Evolutionary conservation across 2,329 filamentous ascomycete genomes (phyloP).

Genomic region (Lomentospora prolificans): DNA sequence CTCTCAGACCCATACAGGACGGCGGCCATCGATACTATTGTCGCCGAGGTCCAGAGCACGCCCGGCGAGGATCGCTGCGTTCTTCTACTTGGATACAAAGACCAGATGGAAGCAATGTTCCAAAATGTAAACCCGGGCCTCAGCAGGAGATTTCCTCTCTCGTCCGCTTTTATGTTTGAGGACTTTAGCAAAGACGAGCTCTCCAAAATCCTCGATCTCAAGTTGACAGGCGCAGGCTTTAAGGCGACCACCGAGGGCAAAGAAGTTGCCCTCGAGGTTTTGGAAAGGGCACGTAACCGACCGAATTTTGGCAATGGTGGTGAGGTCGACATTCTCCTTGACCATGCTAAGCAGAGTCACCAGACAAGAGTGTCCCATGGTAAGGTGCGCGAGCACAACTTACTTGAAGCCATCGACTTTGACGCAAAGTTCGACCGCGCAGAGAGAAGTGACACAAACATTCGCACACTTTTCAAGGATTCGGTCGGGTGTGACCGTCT

Average conservation of each 20-base stretch:
- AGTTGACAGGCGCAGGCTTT: constrained; percentile 43
- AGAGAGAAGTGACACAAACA: constrained; percentile 33
- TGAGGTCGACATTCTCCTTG: constrained; percentile 63
- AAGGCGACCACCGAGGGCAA: constrained; percentile 41
- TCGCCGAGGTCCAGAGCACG: constrained; percentile 60
- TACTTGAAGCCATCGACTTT: constrained; percentile 66
- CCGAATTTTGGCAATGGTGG: constrained; percentile 64
- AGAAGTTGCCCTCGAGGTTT: constrained; percentile 45
- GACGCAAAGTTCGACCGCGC: constrained; percentile 55
- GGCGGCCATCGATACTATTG: constrained; percentile 64
- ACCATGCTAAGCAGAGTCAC: constrained; percentile 41
- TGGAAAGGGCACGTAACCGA: constrained; percentile 44
- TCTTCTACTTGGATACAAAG: constrained; percentile 59
- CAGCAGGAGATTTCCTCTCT: constrained; percentile 53
- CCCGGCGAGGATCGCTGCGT: constrained; percentile 66
- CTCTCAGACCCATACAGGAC: constrained; percentile 40
- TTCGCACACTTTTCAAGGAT: constrained; percentile 45
- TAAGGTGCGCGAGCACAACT: constrained; percentile 33
- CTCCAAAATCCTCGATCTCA: constrained; percentile 48
- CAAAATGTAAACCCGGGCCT: constrained; percentile 64
- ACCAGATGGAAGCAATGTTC: constrained; percentile 63
- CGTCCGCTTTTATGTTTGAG: constrained; percentile 56
- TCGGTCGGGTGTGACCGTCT: constrained; percentile 48
- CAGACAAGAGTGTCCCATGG: constrained; percentile 35
- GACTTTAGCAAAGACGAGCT: constrained; percentile 56